These are phyloP conservation scores for Dothistroma septosporum DNA, from an alignment of 2,329 filamentous ascomycete genomes.

Conservation along the genomic window DNA sequence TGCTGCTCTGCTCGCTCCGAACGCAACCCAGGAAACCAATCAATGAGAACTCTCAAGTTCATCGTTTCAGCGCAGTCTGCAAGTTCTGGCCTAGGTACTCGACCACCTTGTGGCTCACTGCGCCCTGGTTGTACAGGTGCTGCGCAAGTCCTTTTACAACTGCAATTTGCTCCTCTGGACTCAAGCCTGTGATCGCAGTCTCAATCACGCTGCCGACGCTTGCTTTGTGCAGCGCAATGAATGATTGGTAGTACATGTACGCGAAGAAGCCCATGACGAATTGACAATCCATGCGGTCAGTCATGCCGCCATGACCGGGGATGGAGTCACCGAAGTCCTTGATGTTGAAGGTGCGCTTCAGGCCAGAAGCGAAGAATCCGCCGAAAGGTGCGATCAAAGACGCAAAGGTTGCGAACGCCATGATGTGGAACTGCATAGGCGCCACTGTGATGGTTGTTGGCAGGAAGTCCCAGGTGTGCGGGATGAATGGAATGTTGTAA, in stretches of 20 bases:
- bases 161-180: conserved; percentile 83
- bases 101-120: conserved; percentile 51
- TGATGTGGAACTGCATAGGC: conserved; percentile 90
- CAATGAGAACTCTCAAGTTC: not conserved
- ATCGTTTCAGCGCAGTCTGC: conserved; percentile 14
- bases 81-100: conserved; percentile 34
- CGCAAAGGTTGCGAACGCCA: conserved; percentile 86
- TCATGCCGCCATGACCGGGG: conserved; percentile 95
- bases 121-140: conserved; percentile 61
- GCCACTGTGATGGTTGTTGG: conserved; percentile 70
- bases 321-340: conserved; percentile 99
- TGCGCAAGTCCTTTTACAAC: conserved; percentile 60
- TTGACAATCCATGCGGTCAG: conserved; percentile 98
- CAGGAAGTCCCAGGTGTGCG: conserved; percentile 63
- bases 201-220: conserved; percentile 85
- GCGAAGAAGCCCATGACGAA: conserved; percentile 99
- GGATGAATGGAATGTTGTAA: conserved; percentile 60
- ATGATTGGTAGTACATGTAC: conserved; percentile 95
- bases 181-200: conserved; percentile 83
- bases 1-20: conserved; percentile 4
- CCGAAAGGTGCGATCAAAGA: conserved; percentile 96
- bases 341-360: conserved; percentile 99
- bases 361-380: conserved; percentile 93
- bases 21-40: conserved; percentile 1
- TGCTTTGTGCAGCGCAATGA: conserved; percentile 84